These are phyloP conservation scores for Moniliophthora roreri DNA, from an alignment of 1,284 basidiomycete genomes.

Conservation along the genomic window DNA sequence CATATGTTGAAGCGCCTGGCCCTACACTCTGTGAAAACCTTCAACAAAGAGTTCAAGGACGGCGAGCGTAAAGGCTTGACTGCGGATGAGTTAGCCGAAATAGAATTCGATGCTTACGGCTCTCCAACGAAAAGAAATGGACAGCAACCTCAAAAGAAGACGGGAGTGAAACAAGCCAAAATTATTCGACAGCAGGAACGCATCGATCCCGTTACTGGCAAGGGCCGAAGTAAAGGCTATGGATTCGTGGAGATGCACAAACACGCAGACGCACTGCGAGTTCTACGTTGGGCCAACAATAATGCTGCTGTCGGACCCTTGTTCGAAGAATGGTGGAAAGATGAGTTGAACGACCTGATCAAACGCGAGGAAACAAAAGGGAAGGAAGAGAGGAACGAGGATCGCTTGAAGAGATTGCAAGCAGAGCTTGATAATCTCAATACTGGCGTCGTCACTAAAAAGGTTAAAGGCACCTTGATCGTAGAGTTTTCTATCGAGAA, in stretches of 20 bases:
- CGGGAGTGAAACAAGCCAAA: constrained; percentile 84
- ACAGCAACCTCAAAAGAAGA: constrained; percentile 47
- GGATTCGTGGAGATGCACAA: constrained; percentile 92
- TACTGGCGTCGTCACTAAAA: constrained; percentile 36
- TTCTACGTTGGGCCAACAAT: constrained; percentile 94
- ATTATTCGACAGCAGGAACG: constrained; percentile 87
- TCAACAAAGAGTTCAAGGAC: constrained; percentile 77
- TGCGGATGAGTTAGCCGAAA: constrained; percentile 68
- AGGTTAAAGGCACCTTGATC: constrained; percentile 66
- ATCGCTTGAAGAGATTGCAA: constrained; percentile 43
- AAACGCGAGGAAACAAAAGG: constrained; percentile 56
- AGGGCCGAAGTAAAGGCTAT: constrained; percentile 89
- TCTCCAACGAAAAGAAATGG: constrained; percentile 26
- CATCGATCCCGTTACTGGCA: constrained; percentile 83
- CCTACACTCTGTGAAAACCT: constrained; percentile 77
- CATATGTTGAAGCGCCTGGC: constrained; percentile 88
- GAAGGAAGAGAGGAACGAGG: constrained; percentile 57
- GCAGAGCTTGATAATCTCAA: constrained; percentile 19
- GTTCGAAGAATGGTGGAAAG: constrained; percentile 82
- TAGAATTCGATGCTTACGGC: constrained; percentile 22
- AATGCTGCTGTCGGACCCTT: constrained; percentile 67
- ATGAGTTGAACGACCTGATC: constrained; percentile 73
- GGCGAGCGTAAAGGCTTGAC: constrained; percentile 64
- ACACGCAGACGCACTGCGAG: constrained; percentile 89
- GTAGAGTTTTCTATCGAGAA: constrained; percentile 96